Evolutionary conservation across 805 yeast genomes (phyloP).

Genomic region (Lachancea waltii): DNA sequence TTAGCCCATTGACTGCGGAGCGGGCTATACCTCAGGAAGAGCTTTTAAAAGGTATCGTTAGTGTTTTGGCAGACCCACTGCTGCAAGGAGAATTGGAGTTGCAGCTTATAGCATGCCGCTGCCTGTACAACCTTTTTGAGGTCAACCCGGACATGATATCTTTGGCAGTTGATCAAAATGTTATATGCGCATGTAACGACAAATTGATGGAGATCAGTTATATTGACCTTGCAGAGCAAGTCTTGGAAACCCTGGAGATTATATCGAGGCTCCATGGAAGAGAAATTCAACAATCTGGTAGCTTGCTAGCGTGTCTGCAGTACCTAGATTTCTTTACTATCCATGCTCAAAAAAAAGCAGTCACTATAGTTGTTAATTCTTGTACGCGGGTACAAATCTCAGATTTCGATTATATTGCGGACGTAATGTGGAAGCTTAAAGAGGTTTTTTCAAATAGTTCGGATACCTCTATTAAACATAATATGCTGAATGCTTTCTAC

Average conservation of each 20-base stretch:
- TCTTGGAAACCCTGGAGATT: constrained; percentile 65
- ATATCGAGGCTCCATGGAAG: constrained; percentile 51
- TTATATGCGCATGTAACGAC: constrained; percentile 56
- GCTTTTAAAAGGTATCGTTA: constrained; percentile 48
- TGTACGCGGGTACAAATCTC: constrained; percentile 42
- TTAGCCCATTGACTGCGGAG: constrained; percentile 57
- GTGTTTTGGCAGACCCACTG: constrained; percentile 49
- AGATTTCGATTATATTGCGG: constrained; percentile 45
- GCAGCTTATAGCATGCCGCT: constrained; percentile 78
- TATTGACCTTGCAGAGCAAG: constrained; percentile 91
- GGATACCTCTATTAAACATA: constrained; percentile 36
- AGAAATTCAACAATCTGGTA: constrained; percentile 51
- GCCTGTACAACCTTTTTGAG: constrained; percentile 75
- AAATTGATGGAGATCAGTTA: constrained; percentile 69
- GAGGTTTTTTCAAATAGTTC: constrained; percentile 45
- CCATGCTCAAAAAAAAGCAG: constrained; percentile 81
- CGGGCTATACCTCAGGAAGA: constrained; percentile 54
- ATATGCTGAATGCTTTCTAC: constrained; percentile 22
- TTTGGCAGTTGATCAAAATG: constrained; percentile 57
- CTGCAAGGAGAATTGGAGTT: constrained; percentile 65
- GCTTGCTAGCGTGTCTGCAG: constrained; percentile 58
- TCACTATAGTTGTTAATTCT: constrained; percentile 65
- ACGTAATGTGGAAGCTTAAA: constrained; percentile 53
- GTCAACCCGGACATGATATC: constrained; percentile 59
- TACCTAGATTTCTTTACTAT: constrained; percentile 83